These are phyloP conservation scores for Alternaria incomplexa DNA, from an alignment of 2,329 filamentous ascomycete species.

Conservation along the genomic window DNA sequence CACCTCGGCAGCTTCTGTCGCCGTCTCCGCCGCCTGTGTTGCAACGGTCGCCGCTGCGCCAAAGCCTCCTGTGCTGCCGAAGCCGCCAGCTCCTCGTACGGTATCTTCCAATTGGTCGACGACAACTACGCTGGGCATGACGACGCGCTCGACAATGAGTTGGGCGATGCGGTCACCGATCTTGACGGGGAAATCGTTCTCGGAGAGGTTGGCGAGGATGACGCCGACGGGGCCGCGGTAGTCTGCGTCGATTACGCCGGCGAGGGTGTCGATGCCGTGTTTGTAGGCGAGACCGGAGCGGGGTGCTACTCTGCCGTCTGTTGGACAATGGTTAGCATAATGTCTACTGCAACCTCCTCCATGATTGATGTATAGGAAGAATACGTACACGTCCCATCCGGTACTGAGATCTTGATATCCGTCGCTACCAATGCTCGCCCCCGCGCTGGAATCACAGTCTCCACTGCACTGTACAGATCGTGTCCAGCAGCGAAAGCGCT, in stretches of 20 bases:
- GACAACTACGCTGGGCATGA: slow-evolving; percentile 89
- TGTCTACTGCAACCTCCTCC: not conserved
- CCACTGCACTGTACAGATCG: slow-evolving; percentile 82
- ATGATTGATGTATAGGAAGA: not conserved
- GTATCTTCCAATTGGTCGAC: slow-evolving; percentile 89
- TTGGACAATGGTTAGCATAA: not conserved
- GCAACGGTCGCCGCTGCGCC: slow-evolving; percentile 13
- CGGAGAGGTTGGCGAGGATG: slow-evolving; percentile 89
- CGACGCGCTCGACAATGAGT: slow-evolving; percentile 92
- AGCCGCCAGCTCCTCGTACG: slow-evolving; percentile 80
- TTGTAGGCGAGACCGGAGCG: slow-evolving; percentile 91
- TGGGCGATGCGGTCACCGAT: slow-evolving; percentile 92
- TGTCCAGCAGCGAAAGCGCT: slow-evolving; percentile 91
- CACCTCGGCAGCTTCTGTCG: not conserved
- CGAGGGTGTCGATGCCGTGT: slow-evolving; percentile 94
- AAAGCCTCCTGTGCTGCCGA: slow-evolving; percentile 49
- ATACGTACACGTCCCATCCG: slow-evolving; percentile 81
- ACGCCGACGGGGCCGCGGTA: slow-evolving; percentile 95
- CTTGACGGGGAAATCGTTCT: slow-evolving; percentile 79
- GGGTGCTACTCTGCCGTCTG: slow-evolving; percentile 88
- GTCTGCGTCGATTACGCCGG: slow-evolving; percentile 96
- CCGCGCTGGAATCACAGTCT: slow-evolving; percentile 76
- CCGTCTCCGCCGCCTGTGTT: not conserved
- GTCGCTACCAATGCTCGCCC: slow-evolving; percentile 90
- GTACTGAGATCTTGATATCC: slow-evolving; percentile 88